phyloP scores from a whole-genome alignment of 2,329 filamentous ascomycete genomes.

The Venturia asperata region DNA sequence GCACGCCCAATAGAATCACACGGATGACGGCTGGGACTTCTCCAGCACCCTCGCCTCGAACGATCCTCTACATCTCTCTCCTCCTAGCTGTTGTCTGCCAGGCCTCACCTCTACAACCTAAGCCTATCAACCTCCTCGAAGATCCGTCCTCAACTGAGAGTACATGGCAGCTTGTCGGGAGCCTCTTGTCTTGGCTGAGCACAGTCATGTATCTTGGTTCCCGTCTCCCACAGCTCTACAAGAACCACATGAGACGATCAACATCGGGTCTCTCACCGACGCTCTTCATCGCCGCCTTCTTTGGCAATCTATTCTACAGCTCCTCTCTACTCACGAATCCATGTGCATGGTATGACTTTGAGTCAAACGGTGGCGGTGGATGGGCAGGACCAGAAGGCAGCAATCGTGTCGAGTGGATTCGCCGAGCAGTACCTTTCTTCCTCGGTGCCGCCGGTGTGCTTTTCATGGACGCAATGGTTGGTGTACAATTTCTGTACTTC shows the following conservation, averaged over 20 bases:
- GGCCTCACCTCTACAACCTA: constrained; percentile 28
- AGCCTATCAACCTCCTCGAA: not conserved
- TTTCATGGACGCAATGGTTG: constrained; percentile 54
- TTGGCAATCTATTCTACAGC: constrained; percentile 62
- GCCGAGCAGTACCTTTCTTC: constrained; percentile 55
- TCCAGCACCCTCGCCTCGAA: constrained; percentile 40
- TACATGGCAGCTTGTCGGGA: constrained; percentile 40
- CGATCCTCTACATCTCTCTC: constrained; percentile 41
- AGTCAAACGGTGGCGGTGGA: constrained; percentile 50
- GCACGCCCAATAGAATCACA: constrained; percentile 26
- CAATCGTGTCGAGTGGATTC: constrained; percentile 49
- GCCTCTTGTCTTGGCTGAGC: constrained; percentile 50
- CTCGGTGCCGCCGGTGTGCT: constrained; percentile 59
- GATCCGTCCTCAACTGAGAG: not conserved
- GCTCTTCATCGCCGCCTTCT: constrained; percentile 60
- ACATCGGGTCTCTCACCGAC: constrained; percentile 57
- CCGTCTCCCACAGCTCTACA: constrained; percentile 57
- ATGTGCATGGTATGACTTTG: constrained; percentile 52
- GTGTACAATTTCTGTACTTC: constrained; percentile 56
- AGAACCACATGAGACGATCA: constrained; percentile 56
- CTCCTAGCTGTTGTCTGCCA: constrained; percentile 38
- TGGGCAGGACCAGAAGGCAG: constrained; percentile 54
- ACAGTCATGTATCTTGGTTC: constrained; percentile 53
- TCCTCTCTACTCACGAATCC: constrained; percentile 56
- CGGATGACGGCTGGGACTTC: constrained; percentile 35